phyloP scores from a whole-genome alignment of 257 asterid species.

The Ilex asprella region DNA sequence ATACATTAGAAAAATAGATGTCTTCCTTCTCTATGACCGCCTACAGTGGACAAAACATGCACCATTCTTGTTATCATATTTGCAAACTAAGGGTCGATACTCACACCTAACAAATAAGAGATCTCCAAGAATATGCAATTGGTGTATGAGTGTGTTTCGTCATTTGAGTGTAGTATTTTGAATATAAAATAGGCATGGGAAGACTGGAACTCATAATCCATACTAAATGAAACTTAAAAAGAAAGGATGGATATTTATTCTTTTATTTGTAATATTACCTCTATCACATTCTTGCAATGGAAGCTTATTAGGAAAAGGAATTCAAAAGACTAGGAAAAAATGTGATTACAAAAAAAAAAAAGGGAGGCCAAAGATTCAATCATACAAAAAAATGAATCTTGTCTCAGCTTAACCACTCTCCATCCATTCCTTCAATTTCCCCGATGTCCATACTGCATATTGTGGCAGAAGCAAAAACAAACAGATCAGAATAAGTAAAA shows the following conservation, averaged over 20 bases:
- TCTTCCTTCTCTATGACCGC: too few species aligned
- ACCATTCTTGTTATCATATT: too few species aligned
- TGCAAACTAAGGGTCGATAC: too few species aligned
- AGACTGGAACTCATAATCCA: neutral
- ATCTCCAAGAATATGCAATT: too few species aligned
- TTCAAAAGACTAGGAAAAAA: neutral
- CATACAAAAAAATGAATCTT: conserved; percentile 35
- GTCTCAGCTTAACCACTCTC: conserved; percentile 77
- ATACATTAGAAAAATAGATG: too few species aligned
- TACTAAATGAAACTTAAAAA: neutral
- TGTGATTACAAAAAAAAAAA: conserved; percentile 5
- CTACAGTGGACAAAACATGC: too few species aligned
- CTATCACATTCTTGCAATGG: conserved; percentile 16
- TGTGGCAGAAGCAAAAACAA: conserved; percentile 5
- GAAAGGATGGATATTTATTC: conserved; percentile 16
- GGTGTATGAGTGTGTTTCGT: too few species aligned
- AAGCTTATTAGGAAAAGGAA: conserved; percentile 32
- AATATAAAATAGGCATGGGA: too few species aligned
- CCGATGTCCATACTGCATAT: conserved; percentile 83
- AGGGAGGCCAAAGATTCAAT: conserved; percentile 41
- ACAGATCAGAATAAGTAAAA: conserved; percentile 1
- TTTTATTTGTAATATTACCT: conserved; percentile 21
- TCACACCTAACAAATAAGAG: neutral
- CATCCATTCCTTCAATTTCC: conserved; percentile 88
- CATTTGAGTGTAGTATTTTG: too few species aligned